Percentiles rank a stretch among this genome's conserved stretches.
Evolutionary conservation across 768 basidiomycete species (phyloP).

Genomic region (Tricholoma bakamatsutake): DNA sequence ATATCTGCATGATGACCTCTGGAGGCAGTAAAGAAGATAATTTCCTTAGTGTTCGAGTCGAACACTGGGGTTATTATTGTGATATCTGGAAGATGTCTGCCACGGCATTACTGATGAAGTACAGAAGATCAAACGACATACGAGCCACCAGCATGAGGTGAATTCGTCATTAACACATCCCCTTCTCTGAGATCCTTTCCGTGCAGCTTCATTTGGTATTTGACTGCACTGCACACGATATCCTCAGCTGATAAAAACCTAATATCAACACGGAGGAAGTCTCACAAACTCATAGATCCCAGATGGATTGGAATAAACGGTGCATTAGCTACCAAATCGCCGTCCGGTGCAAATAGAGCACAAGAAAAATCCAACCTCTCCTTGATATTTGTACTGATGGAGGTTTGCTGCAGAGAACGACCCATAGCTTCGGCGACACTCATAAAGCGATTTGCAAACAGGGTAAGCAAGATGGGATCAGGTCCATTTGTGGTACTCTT

Average conservation of each 20-base stretch:
- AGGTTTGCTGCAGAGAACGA: slow-evolving; percentile 80
- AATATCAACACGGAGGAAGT: slow-evolving; percentile 10
- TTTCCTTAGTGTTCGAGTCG: slow-evolving; percentile 51
- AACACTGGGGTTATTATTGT: slow-evolving; percentile 95
- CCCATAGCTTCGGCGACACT: slow-evolving; percentile 97
- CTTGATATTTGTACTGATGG: slow-evolving; percentile 93
- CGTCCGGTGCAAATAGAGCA: slow-evolving; percentile 91
- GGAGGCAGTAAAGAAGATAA: slow-evolving; percentile 91
- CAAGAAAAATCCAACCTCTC: slow-evolving; percentile 94
- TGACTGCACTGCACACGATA: slow-evolving; percentile 56
- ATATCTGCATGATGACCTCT: slow-evolving; percentile 94
- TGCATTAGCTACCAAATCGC: slow-evolving; percentile 91
- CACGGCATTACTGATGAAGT: background rate
- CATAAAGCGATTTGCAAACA: slow-evolving; percentile 98
- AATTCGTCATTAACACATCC: slow-evolving; percentile 92
- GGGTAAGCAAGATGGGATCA: slow-evolving; percentile 82
- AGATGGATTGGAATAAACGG: slow-evolving; percentile 87
- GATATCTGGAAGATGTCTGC: slow-evolving; percentile 61
- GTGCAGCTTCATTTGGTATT: slow-evolving; percentile 81
- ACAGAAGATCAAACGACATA: slow-evolving; percentile 32
- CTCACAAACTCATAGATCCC: slow-evolving; percentile 88
- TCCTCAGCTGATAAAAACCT: background rate
- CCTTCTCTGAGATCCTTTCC: slow-evolving; percentile 73
- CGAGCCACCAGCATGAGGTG: slow-evolving; percentile 85
- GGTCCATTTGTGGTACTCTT: slow-evolving; percentile 38